Evolutionary conservation across 176 grass and related monocot genomes (phyloP).

Genomic region (Zoysia pacifica): DNA sequence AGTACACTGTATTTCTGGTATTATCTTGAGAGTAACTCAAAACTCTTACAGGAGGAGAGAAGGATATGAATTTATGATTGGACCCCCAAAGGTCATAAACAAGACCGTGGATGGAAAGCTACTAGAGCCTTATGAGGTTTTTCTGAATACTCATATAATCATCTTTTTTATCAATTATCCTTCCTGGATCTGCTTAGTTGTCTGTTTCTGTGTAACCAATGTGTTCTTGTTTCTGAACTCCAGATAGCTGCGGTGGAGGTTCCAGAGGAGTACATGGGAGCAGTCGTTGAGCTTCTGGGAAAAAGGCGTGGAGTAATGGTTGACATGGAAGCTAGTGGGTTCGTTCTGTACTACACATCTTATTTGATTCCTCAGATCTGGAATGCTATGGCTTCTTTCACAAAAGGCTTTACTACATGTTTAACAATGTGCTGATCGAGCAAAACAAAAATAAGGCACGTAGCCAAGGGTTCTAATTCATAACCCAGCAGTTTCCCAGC

Average conservation of each 20-base stretch:
- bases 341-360: conserved; percentile 37
- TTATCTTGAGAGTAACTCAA: conserved; percentile 30
- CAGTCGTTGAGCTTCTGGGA: conserved; percentile 91
- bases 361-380: conserved; percentile 19
- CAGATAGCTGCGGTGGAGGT: conserved; percentile 97
- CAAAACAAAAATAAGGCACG: not conserved
- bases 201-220: conserved; percentile 21
- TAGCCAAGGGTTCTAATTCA: not conserved
- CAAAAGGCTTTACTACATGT: not conserved
- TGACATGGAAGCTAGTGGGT: conserved; percentile 93
- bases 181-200: conserved; percentile 37
- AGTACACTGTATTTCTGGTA: conserved; percentile 21
- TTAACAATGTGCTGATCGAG: not conserved
- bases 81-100: conserved; percentile 91
- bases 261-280: conserved; percentile 85
- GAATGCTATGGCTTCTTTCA: not conserved
- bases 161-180: conserved; percentile 17
- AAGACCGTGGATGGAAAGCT: conserved; percentile 75
- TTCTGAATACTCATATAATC: conserved; percentile 8
- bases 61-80: conserved; percentile 99
- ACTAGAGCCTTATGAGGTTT: conserved; percentile 93
- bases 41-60: conserved; percentile 84
- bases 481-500: not conserved
- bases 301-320: conserved; percentile 92
- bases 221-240: conserved; percentile 41